Evolutionary conservation across 2,329 filamentous ascomycete genomes (phyloP).

Genomic region (Fusarium verticillioides): DNA sequence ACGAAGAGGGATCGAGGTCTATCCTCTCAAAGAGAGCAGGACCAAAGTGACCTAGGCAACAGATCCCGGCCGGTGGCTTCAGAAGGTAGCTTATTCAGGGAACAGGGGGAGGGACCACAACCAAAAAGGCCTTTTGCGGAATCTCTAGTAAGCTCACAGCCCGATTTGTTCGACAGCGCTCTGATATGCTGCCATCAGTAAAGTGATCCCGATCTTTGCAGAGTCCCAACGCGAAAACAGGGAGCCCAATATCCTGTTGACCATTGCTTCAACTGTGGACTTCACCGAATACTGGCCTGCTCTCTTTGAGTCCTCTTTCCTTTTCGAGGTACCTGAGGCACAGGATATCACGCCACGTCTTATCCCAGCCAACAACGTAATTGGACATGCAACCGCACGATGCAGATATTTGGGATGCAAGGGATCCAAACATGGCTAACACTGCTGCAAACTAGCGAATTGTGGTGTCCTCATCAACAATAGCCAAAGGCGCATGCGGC

Average conservation of each 20-base stretch:
- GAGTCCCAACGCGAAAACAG: background rate
- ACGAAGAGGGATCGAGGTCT: background rate
- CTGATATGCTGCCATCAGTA: background rate
- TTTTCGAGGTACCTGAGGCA: background rate
- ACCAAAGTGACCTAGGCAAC: background rate
- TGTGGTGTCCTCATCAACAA: background rate
- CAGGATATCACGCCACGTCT: constrained; percentile 15
- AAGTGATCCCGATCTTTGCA: background rate
- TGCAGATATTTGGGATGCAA: background rate
- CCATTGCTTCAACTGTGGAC: background rate
- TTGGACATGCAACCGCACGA: background rate
- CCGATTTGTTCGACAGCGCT: background rate
- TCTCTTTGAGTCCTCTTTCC: background rate
- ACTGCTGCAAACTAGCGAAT: background rate
- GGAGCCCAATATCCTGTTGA: background rate
- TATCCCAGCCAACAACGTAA: background rate
- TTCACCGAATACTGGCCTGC: background rate
- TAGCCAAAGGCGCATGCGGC: background rate
- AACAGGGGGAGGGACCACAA: background rate
- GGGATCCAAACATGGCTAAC: background rate
- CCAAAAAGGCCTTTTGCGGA: background rate
- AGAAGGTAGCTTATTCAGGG: background rate
- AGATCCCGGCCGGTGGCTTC: background rate
- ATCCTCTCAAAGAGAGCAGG: background rate
- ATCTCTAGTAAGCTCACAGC: constrained; percentile 1